phyloP scores from a whole-genome alignment of 768 basidiomycete species.

The button mushroom (Agaricus bisporus) region DNA sequence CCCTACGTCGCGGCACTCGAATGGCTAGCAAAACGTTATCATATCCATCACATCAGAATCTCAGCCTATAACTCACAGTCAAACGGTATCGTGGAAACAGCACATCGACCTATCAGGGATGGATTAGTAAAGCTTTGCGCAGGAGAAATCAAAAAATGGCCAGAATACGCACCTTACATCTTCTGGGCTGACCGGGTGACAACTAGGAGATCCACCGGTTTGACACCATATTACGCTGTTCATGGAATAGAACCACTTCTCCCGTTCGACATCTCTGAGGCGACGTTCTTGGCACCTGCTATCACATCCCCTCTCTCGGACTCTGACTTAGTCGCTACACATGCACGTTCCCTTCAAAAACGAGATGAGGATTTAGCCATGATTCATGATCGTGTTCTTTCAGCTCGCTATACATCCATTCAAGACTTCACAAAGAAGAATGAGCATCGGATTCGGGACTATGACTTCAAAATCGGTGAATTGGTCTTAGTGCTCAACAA shows the following conservation, averaged over 20 bases:
- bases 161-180: constrained; percentile 11
- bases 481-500: constrained; percentile 31
- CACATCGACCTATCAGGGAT: constrained; percentile 17
- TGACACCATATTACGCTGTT: constrained; percentile 24
- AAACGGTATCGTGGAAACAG: constrained; percentile 26
- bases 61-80: constrained; percentile 18
- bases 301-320: constrained; percentile 5
- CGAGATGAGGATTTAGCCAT: constrained; percentile 8
- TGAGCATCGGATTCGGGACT: constrained; percentile 16
- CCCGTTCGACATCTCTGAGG: constrained; percentile 19
- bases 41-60: constrained; percentile 29
- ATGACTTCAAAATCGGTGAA: constrained; percentile 22
- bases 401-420: constrained; percentile 7
- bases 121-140: constrained; percentile 19
- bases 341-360: constrained; percentile 15
- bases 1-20: constrained; percentile 21
- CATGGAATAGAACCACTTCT: constrained; percentile 21
- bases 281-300: constrained; percentile 13
- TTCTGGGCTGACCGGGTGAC: constrained; percentile 28
- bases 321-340: constrained; percentile 9
- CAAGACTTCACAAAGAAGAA: constrained; percentile 22
- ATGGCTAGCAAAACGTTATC: constrained; percentile 8
- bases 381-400: constrained; percentile 8
- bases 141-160: constrained; percentile 24
- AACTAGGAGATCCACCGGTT: constrained; percentile 18